Conservation (phyloP, 768 basidiomycete genomes). For the Mycena venus region DNA sequence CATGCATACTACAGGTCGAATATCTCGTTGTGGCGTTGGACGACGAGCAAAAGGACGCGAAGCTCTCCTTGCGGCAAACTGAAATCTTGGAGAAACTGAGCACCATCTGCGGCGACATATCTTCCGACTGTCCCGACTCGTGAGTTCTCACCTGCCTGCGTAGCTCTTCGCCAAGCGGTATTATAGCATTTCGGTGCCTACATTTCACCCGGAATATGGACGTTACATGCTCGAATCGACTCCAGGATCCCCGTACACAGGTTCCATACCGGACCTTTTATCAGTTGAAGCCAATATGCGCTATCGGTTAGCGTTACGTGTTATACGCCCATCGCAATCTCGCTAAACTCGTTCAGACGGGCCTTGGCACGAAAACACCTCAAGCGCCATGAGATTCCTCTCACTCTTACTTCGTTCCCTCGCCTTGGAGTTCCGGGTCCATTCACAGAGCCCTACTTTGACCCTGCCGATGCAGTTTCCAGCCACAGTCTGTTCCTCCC, state of each 20-base stretch:
- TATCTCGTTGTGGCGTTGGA: constrained; percentile 96
- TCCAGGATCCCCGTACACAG: constrained; percentile 95
- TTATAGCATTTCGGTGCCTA: constrained; percentile 79
- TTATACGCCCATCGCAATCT: not conserved
- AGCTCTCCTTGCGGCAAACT: constrained; percentile 93
- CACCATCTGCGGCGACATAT: constrained; percentile 75
- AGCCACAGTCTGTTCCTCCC: constrained; percentile 96
- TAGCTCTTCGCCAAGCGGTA: not conserved
- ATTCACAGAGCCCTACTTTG: constrained; percentile 92
- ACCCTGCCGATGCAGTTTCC: constrained; percentile 81
- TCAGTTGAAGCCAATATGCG: constrained; percentile 96
- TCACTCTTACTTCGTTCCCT: constrained; percentile 97
- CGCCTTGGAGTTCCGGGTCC: constrained; percentile 89
- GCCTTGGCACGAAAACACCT: constrained; percentile 87
- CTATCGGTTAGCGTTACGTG: constrained; percentile 70
- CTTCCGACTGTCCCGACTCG: constrained; percentile 70
- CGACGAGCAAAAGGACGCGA: constrained; percentile 81
- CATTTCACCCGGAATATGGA: constrained; percentile 98
- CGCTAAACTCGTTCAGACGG: constrained; percentile 64
- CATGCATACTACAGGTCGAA: constrained; percentile 78
- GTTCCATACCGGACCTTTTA: constrained; percentile 86
- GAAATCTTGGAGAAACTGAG: constrained; percentile 90
- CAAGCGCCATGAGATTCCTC: constrained; percentile 86
- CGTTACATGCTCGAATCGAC: constrained; percentile 99
- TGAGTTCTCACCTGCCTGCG: constrained; percentile 48